A percentile compares a stretch with the other conserved stretches of the same genome.
These are phyloP conservation scores for Aspergillus cavernicola DNA, from an alignment of 495 filamentous ascomycete genomes.

Conservation along the genomic window DNA sequence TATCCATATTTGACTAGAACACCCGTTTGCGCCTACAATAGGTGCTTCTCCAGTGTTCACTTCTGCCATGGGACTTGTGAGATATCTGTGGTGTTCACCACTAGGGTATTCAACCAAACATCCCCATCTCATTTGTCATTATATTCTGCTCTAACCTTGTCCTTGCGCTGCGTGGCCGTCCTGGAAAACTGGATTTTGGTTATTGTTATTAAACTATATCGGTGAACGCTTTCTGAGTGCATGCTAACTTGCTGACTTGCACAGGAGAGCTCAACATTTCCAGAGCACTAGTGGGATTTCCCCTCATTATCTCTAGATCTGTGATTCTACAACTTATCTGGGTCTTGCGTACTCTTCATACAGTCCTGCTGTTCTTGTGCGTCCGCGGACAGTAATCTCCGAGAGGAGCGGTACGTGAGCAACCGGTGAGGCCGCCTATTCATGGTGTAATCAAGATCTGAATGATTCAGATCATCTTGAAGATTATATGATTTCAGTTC, in stretches of 20 bases:
- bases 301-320: neutral
- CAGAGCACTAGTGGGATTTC: neutral
- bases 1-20: neutral
- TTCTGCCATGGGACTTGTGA: neutral
- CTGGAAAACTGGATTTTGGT: neutral
- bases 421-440: slow-evolving; percentile 5
- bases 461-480: neutral
- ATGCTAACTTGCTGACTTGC: neutral
- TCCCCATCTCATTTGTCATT: neutral
- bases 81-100: neutral
- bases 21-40: neutral
- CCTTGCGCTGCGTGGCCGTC: too few species aligned
- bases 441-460: neutral
- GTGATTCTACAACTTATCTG: neutral
- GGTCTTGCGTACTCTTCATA: neutral
- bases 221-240: neutral
- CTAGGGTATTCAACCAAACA: too few species aligned
- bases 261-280: neutral
- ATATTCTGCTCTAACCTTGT: neutral
- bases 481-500: neutral
- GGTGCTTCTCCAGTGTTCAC: neutral
- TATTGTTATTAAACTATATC: neutral
- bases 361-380: neutral
- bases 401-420: neutral
- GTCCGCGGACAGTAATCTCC: neutral